phyloP scores from a whole-genome alignment of 208 protist genomes.

The Leishmania turanica region DNA sequence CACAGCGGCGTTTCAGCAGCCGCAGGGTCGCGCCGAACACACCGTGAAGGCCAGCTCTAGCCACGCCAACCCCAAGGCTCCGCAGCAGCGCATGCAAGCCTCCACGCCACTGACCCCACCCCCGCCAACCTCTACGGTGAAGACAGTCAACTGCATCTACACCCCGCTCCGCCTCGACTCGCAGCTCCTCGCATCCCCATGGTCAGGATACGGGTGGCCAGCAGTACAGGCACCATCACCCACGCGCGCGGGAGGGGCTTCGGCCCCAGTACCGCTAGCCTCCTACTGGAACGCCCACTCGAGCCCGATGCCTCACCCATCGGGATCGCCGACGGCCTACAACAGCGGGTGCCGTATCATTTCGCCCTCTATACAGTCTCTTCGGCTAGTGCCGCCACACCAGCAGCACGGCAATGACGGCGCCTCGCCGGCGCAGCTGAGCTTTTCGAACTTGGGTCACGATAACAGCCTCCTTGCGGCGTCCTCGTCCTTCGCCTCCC shows the following conservation, averaged over 20 bases:
- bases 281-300: slow-evolving; percentile 32
- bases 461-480: slow-evolving; percentile 19
- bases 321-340: slow-evolving; percentile 21
- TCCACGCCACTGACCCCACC: slow-evolving; percentile 13
- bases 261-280: slow-evolving; percentile 7
- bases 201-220: slow-evolving; percentile 10
- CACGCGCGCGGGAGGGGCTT: slow-evolving; percentile 5
- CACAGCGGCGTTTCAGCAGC: background rate
- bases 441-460: slow-evolving; percentile 21
- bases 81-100: background rate
- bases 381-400: slow-evolving; percentile 10
- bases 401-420: slow-evolving; percentile 17
- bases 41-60: background rate
- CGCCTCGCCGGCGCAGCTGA: slow-evolving; percentile 22
- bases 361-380: slow-evolving; percentile 18
- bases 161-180: slow-evolving; percentile 22
- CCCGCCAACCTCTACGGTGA: background rate
- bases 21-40: background rate
- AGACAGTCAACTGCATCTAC: slow-evolving; percentile 12
- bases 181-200: slow-evolving; percentile 28
- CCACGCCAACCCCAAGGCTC: background rate
- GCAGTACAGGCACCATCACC: slow-evolving; percentile 8
- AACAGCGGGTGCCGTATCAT: slow-evolving; percentile 14
- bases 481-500: slow-evolving; percentile 6
- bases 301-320: slow-evolving; percentile 12